phyloP scores from a whole-genome alignment of 805 yeast species.

The Hanseniaspora osmophila region DNA sequence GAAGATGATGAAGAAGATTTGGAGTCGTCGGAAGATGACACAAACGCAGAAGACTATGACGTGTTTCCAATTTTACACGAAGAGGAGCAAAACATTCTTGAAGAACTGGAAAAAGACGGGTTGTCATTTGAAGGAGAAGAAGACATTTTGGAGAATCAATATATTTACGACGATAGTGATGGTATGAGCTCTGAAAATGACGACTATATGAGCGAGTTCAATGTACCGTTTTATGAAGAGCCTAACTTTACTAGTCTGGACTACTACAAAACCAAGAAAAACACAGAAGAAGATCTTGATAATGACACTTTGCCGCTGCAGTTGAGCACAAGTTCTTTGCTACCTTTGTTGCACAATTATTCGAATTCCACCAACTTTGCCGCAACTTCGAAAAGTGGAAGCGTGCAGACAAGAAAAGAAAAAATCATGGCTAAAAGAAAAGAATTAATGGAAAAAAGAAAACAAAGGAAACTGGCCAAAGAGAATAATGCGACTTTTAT shows the following conservation, averaged over 20 bases:
- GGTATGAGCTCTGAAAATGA: conserved; percentile 21
- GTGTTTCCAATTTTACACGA: conserved; percentile 19
- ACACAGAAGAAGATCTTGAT: conserved; percentile 7
- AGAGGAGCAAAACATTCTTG: conserved; percentile 20
- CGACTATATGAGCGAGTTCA: conserved; percentile 22
- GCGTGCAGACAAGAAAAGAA: conserved; percentile 17
- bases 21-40: conserved; percentile 19
- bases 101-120: conserved; percentile 17
- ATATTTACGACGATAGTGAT: conserved; percentile 13
- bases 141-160: conserved; percentile 15
- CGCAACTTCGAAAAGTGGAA: conserved; percentile 16
- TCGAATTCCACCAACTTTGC: conserved; percentile 12
- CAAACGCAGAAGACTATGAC: conserved; percentile 18
- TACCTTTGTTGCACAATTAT: conserved; percentile 6
- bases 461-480: conserved; percentile 10
- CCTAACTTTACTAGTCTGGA: conserved; percentile 23
- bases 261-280: conserved; percentile 12
- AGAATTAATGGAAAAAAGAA: conserved; percentile 9
- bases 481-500: conserved; percentile 10
- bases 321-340: conserved; percentile 21
- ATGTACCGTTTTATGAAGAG: conserved; percentile 30
- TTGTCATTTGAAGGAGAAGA: conserved; percentile 23
- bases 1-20: conserved; percentile 21
- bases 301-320: conserved; percentile 21
- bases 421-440: conserved; percentile 20